Percentiles rank a stretch among this genome's conserved stretches.
These are phyloP conservation scores for Botryosphaeria dothidea DNA, from an alignment of 2,329 filamentous ascomycete species.

Conservation along the genomic window DNA sequence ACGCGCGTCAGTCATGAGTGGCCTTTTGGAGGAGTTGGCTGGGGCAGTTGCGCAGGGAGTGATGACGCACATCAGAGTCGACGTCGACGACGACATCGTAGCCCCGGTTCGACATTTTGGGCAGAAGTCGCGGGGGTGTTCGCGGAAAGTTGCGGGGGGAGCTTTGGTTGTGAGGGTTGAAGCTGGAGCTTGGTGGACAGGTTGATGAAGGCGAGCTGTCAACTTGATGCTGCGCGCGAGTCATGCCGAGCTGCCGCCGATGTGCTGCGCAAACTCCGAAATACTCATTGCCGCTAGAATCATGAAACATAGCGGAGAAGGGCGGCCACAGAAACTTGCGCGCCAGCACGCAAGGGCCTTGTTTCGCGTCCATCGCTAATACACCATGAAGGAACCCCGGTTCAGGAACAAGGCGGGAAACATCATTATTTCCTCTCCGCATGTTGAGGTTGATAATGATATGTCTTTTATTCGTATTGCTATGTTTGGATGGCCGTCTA, in stretches of 20 bases:
- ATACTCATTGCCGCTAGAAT: background rate
- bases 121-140: background rate
- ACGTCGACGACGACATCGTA: constrained; percentile 99
- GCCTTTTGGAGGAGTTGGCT: background rate
- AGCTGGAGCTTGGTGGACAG: constrained; percentile 13
- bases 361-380: background rate
- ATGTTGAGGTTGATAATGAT: background rate
- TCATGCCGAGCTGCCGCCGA: constrained; percentile 9
- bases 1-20: constrained; percentile 21
- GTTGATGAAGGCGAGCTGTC: constrained; percentile 17
- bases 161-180: background rate
- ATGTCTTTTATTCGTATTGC: background rate
- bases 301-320: accelerated
- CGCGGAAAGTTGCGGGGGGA: background rate
- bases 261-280: background rate
- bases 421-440: background rate
- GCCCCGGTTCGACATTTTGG: constrained; percentile 73
- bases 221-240: constrained; percentile 18
- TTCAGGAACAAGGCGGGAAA: background rate
- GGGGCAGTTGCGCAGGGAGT: background rate
- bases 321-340: no score
- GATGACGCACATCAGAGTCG: constrained; percentile 76
- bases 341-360: background rate
- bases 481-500: constrained; percentile 14
- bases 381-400: background rate